Percentiles rank a stretch among this genome's conserved stretches.
Conservation (phyloP, 2,329 filamentous ascomycete genomes). For the Verticillium longisporum region DNA sequence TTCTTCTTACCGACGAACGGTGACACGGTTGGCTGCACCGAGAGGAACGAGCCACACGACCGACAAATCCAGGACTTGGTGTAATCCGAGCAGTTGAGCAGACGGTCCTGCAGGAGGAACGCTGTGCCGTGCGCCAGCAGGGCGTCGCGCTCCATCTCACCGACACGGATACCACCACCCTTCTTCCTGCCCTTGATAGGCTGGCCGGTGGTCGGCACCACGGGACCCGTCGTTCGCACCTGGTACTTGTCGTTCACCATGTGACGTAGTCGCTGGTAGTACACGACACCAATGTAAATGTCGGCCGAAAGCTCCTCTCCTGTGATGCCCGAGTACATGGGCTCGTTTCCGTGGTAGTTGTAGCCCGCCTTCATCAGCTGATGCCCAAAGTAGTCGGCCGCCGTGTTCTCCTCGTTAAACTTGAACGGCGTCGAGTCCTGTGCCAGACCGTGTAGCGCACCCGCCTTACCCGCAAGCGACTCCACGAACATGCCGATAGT, state of each 20-base stretch:
- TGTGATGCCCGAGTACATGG: constrained; percentile 96
- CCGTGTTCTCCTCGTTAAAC: constrained; percentile 88
- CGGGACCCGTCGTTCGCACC: constrained; percentile 89
- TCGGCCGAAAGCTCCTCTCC: constrained; percentile 90
- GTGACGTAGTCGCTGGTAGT: constrained; percentile 96
- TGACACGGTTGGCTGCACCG: constrained; percentile 72
- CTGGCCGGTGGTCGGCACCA: constrained; percentile 85
- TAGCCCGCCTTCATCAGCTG: constrained; percentile 93
- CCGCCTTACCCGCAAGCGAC: constrained; percentile 90
- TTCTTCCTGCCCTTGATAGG: constrained; percentile 95
- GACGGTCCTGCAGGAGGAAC: constrained; percentile 87
- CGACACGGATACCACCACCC: constrained; percentile 96
- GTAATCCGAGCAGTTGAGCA: constrained; percentile 97
- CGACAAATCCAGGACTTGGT: constrained; percentile 85
- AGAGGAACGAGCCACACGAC: constrained; percentile 82
- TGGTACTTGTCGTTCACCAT: constrained; percentile 99
- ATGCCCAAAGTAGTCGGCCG: constrained; percentile 90
- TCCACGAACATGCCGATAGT: constrained; percentile 99
- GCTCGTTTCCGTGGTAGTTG: constrained; percentile 97
- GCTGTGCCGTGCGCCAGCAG: constrained; percentile 91
- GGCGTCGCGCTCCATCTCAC: constrained; percentile 98
- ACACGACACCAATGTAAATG: constrained; percentile 94
- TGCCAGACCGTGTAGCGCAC: constrained; percentile 87
- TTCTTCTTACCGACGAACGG: constrained; percentile 58
- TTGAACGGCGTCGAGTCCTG: constrained; percentile 95